phyloP scores from a whole-genome alignment of 352 stramenopile species.

The Globisporangium iwayamae region DNA sequence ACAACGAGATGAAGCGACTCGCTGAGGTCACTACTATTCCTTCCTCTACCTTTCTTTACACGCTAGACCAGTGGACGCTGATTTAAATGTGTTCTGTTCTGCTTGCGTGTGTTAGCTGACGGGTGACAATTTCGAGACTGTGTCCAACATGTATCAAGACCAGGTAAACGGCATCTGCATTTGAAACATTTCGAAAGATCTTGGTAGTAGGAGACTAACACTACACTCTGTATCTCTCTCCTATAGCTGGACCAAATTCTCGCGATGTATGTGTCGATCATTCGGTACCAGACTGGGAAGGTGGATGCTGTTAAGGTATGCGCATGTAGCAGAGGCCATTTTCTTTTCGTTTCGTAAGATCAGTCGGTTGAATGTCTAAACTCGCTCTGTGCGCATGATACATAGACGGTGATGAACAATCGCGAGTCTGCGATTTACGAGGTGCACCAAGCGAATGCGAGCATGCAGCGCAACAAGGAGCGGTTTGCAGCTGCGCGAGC shows the following conservation, averaged over 20 bases:
- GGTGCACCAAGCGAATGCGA: slow-evolving; percentile 86
- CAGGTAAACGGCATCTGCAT: slow-evolving; percentile 34
- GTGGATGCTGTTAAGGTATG: slow-evolving; percentile 83
- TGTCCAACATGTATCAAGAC: slow-evolving; percentile 86
- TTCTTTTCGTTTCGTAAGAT: not conserved
- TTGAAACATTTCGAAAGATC: not conserved
- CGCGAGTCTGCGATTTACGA: slow-evolving; percentile 82
- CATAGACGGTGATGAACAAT: slow-evolving; percentile 82
- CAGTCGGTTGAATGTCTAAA: not conserved
- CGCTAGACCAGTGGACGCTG: not conserved
- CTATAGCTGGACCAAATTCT: slow-evolving; percentile 74
- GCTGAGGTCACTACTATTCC: slow-evolving; percentile 35
- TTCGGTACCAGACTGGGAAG: slow-evolving; percentile 83
- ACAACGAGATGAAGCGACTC: slow-evolving; percentile 72
- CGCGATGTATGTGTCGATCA: slow-evolving; percentile 83
- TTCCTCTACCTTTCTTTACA: not conserved
- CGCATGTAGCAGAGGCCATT: not conserved
- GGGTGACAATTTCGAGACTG: slow-evolving; percentile 81
- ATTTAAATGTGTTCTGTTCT: not conserved
- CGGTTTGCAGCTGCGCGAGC: slow-evolving; percentile 78
- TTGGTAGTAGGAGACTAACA: not conserved
- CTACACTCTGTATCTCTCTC: not conserved
- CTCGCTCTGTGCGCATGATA: not conserved
- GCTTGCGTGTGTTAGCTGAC: slow-evolving; percentile 14
- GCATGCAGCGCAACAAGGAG: slow-evolving; percentile 89